Conservation (phyloP, 2,329 filamentous ascomycete genomes). For the Cladosporium sphaerospermum region DNA sequence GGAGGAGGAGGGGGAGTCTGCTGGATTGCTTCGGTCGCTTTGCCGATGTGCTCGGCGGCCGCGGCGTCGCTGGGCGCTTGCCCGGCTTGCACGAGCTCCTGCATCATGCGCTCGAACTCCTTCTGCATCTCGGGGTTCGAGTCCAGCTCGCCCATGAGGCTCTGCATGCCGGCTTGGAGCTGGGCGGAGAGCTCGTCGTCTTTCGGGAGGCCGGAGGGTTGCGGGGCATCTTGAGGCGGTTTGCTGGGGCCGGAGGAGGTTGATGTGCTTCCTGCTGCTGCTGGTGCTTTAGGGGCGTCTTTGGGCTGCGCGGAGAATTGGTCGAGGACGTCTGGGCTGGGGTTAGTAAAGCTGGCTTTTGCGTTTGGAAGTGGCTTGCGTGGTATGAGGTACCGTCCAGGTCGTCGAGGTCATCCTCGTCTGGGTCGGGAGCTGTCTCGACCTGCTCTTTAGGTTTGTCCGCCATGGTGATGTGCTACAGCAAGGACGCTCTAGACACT, state of each 20-base stretch:
- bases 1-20: neutral
- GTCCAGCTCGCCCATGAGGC: slow-evolving; percentile 67
- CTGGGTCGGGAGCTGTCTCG: slow-evolving; percentile 63
- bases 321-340: slow-evolving; percentile 73
- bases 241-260: slow-evolving; percentile 35
- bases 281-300: slow-evolving; percentile 20
- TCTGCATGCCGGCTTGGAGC: slow-evolving; percentile 84
- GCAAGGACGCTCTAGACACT: too few species aligned
- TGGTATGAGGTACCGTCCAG: slow-evolving; percentile 63
- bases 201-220: slow-evolving; percentile 18
- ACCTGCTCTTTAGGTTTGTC: slow-evolving; percentile 21
- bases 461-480: neutral
- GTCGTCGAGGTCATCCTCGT: slow-evolving; percentile 88
- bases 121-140: slow-evolving; percentile 60
- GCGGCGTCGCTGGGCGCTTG: slow-evolving; percentile 30
- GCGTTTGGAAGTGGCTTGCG: neutral
- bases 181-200: slow-evolving; percentile 24
- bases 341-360: slow-evolving; percentile 5
- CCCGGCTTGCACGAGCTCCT: slow-evolving; percentile 49
- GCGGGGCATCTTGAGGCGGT: slow-evolving; percentile 20
- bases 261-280: slow-evolving; percentile 22
- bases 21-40: slow-evolving; percentile 27
- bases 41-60: slow-evolving; percentile 27
- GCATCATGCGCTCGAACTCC: slow-evolving; percentile 57
- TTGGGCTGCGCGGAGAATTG: slow-evolving; percentile 57